phyloP scores from a whole-genome alignment of 2,329 filamentous ascomycete species.

The Exophiala phaeomuriformis region DNA sequence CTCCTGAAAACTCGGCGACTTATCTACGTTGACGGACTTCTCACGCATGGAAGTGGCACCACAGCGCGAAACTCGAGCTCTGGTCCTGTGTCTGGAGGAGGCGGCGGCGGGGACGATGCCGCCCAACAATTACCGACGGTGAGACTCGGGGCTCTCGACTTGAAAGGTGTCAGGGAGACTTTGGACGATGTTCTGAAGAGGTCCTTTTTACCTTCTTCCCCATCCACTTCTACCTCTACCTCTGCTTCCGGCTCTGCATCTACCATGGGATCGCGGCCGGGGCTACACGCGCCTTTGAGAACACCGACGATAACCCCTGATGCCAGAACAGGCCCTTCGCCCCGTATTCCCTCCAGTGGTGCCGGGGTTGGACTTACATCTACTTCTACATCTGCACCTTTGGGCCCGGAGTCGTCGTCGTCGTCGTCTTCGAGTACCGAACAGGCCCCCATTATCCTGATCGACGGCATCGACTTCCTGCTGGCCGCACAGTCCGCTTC shows the following conservation, averaged over 20 bases:
- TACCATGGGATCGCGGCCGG: background rate
- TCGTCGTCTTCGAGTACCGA: conserved; percentile 1
- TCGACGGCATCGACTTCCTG: conserved; percentile 26
- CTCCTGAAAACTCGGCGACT: conserved; percentile 54
- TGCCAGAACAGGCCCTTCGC: background rate
- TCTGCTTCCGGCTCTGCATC: background rate
- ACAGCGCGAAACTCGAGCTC: background rate
- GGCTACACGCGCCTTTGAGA: no score
- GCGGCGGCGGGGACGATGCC: no score
- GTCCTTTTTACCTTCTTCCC: background rate
- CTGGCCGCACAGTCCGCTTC: conserved; percentile 19
- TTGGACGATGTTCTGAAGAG: conserved; percentile 6
- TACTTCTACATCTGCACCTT: no score
- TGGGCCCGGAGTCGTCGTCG: background rate
- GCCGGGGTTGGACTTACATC: no score
- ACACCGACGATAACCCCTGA: background rate
- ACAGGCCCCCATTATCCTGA: conserved; percentile 11
- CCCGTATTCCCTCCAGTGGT: background rate
- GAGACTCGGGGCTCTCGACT: conserved; percentile 13
- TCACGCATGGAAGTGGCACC: conserved; percentile 35
- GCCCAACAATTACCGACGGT: background rate
- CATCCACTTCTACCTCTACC: conserved; percentile 2
- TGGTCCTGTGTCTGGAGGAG: background rate
- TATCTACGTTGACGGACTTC: conserved; percentile 62
- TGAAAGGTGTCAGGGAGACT: conserved; percentile 13